These are phyloP conservation scores for Mortierella sp. DNA, from an alignment of 371 early-diverging fungal genomes.

Conservation along the genomic window DNA sequence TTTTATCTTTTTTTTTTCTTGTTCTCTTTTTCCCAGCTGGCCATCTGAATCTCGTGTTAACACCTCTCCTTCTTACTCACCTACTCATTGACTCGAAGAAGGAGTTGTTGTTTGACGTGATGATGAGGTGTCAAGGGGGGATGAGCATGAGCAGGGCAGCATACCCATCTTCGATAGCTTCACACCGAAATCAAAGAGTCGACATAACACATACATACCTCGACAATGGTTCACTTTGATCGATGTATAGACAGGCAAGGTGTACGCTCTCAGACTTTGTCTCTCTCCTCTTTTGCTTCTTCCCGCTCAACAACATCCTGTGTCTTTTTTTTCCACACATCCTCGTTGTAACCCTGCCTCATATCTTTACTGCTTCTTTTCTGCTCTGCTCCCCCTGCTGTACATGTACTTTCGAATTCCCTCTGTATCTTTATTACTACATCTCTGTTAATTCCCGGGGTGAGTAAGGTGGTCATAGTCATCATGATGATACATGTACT, in stretches of 20 bases:
- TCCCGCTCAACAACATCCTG: neutral
- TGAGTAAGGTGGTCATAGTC: too few relatives aligned
- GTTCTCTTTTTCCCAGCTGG: neutral
- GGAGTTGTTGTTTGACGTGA: neutral
- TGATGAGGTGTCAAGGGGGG: neutral
- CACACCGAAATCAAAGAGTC: neutral
- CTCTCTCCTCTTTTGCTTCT: neutral
- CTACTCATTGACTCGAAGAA: too few relatives aligned
- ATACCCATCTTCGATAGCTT: conserved; percentile 3
- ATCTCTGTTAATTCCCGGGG: too few relatives aligned
- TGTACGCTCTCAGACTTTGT: neutral
- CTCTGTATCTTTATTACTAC: too few relatives aligned
- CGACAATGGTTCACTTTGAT: neutral
- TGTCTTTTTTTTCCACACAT: neutral
- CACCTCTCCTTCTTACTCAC: neutral
- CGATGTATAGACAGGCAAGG: neutral
- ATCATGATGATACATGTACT: too few relatives aligned
- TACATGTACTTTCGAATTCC: neutral
- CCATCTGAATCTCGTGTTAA: neutral
- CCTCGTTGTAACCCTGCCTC: neutral
- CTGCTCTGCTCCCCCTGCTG: neutral
- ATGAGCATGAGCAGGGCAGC: neutral
- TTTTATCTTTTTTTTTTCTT: neutral
- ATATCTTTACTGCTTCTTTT: neutral
- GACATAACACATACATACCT: neutral